Evolutionary conservation across 192 early-diverging fungal genomes (phyloP).

Genomic region (Gorgonomyces haynaldii): DNA sequence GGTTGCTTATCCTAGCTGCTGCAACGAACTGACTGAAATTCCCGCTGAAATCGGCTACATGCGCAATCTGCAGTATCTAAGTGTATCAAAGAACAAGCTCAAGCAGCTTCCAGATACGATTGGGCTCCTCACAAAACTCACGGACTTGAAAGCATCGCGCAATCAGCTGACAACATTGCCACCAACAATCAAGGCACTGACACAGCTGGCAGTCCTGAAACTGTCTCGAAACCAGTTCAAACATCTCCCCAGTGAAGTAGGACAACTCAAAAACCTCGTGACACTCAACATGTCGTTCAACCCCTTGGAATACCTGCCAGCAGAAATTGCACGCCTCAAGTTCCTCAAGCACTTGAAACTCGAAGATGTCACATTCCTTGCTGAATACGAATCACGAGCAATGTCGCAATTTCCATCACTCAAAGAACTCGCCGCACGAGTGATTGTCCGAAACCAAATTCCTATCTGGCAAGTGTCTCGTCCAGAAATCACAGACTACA

Average conservation of each 20-base stretch:
- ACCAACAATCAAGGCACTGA: slow-evolving; percentile 42
- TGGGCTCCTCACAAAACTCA: slow-evolving; percentile 48
- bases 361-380: too few species aligned
- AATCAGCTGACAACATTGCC: slow-evolving; percentile 60
- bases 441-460: slow-evolving; percentile 55
- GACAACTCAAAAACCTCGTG: slow-evolving; percentile 43
- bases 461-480: slow-evolving; percentile 36
- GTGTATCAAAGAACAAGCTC: slow-evolving; percentile 55
- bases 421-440: slow-evolving; percentile 64
- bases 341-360: too few species aligned
- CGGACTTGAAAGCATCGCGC: slow-evolving; percentile 48
- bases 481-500: slow-evolving; percentile 50
- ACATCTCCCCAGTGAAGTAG: slow-evolving; percentile 53
- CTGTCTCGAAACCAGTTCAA: slow-evolving; percentile 50
- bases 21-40: slow-evolving; percentile 56
- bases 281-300: slow-evolving; percentile 58
- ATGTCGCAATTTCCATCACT: slow-evolving; percentile 36
- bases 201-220: slow-evolving; percentile 52
- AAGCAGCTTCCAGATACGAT: slow-evolving; percentile 56
- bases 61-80: slow-evolving; percentile 50
- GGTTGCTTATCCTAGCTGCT: slow-evolving; percentile 41
- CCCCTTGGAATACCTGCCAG: slow-evolving; percentile 53
- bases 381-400: slow-evolving; percentile 43
- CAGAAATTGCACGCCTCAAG: slow-evolving; percentile 58
- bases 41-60: slow-evolving; percentile 67